Percentiles rank a stretch among this genome's conserved stretches.
These are phyloP conservation scores for Phytophthora multivora DNA, from an alignment of 352 stramenopile genomes.

Conservation along the genomic window DNA sequence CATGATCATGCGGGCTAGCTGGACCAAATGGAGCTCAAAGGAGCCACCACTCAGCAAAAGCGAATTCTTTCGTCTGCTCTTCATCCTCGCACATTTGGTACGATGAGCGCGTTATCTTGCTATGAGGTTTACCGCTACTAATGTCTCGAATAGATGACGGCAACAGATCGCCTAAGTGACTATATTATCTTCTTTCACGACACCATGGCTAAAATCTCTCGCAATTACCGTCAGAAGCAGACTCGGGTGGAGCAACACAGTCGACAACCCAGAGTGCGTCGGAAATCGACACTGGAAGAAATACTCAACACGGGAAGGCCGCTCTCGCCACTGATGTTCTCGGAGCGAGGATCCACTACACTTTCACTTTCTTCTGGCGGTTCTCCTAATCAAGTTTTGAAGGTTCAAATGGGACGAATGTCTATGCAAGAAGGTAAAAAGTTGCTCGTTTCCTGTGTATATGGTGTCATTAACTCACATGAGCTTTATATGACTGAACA, in stretches of 20 bases:
- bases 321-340: slow-evolving; percentile 9
- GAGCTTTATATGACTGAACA: neutral
- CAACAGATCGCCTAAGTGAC: slow-evolving; percentile 63
- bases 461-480: neutral
- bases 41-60: slow-evolving; percentile 54
- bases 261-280: slow-evolving; percentile 16
- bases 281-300: slow-evolving; percentile 41
- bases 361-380: slow-evolving; percentile 9
- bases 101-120: neutral
- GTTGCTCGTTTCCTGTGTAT: neutral
- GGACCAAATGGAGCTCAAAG: slow-evolving; percentile 72
- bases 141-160: slow-evolving; percentile 60
- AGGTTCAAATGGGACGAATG: slow-evolving; percentile 40
- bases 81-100: slow-evolving; percentile 79
- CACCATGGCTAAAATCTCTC: slow-evolving; percentile 60
- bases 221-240: slow-evolving; percentile 55
- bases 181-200: slow-evolving; percentile 83
- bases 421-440: slow-evolving; percentile 33
- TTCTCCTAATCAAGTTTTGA: slow-evolving; percentile 30
- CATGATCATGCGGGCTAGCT: slow-evolving; percentile 70
- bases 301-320: slow-evolving; percentile 22
- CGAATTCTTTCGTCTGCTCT: slow-evolving; percentile 73
- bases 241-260: slow-evolving; percentile 24
- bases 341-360: slow-evolving; percentile 11
- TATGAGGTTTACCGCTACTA: neutral